Base-by-base conservation (phyloP, 257 asterid species). In the Solanum chmielewskii region DNA sequence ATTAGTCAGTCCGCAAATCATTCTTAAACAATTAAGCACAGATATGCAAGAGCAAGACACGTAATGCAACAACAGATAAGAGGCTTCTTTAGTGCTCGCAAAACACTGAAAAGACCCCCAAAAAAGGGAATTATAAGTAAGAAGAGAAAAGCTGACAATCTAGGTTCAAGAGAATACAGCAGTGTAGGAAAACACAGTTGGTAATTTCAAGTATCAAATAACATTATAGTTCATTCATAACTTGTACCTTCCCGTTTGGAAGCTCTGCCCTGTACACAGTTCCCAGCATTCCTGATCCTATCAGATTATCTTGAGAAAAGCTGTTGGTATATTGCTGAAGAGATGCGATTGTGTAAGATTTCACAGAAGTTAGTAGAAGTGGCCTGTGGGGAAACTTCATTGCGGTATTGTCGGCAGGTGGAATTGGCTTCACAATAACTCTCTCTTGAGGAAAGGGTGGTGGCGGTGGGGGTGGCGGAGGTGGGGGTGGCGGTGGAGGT, bases 201-300 rank as follows among this genome's bases (percentile, higher is more conserved):
- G 25, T 80, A 80, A 80, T 45, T 80, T 80, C 42, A 6, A 47
- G 84, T 16, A 47, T 47, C 84, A 31, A 81, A 29, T 49, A 29
- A 81, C 29, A 31, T 29, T 9, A 12, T 56, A 11, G 20, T 20
- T 81, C 21, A 20, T 18, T 33, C 70, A 31, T 49, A 20, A 31
- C 59, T 25, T 90, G 12, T 93, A 97, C 99, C 97, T 89, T 91
- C 88, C 97, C 98, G 88, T 92, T 86, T 71, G 98, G 98, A 81
- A 96, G 96, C 90, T 97, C 94, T 56, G 96, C 99, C 87, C 92
- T 89, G 92, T 97, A 97, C 41, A 97, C 98, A 86, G 88, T 93
- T 84, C 99, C 99, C 76, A 97, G 96, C 92, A 89, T 97, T 89
- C 99, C 99, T n/a, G 93, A 49, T 60, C 99, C 99, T 44, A 95